Percentiles rank a stretch among this genome's conserved stretches.
Evolutionary conservation across 2,329 filamentous ascomycete genomes (phyloP).

Genomic region (Akanthomyces dipterigenus): DNA sequence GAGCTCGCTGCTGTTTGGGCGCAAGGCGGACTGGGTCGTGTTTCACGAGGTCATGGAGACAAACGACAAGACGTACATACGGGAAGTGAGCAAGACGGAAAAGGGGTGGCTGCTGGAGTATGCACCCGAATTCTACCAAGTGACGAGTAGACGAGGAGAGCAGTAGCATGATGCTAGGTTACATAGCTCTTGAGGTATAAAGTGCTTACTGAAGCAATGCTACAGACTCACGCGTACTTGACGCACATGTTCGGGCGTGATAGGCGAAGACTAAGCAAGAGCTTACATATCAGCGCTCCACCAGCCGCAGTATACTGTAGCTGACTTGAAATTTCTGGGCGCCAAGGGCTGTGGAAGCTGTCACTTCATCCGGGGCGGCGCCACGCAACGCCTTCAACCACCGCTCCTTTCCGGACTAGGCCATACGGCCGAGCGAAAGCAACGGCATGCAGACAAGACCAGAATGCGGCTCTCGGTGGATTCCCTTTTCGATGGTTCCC

Average conservation of each 20-base stretch:
- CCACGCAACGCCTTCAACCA: background rate
- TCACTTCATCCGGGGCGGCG: background rate
- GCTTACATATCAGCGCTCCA: no score
- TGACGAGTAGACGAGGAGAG: slow-evolving; percentile 28
- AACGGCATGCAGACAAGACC: background rate
- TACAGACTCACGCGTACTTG: no score
- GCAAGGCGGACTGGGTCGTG: slow-evolving; percentile 93
- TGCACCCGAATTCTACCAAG: slow-evolving; percentile 73
- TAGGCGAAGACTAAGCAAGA: no score
- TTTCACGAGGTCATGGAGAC: slow-evolving; percentile 94
- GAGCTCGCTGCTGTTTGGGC: slow-evolving; percentile 89
- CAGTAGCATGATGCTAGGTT: slow-evolving; percentile 8
- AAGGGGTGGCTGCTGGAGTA: slow-evolving; percentile 90
- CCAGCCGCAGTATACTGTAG: no score
- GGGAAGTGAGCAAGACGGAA: slow-evolving; percentile 88
- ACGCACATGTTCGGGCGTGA: no score
- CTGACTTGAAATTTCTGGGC: no score
- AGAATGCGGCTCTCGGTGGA: background rate
- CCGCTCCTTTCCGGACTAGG: background rate
- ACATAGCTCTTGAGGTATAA: no score
- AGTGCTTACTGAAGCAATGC: no score
- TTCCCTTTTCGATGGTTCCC: background rate
- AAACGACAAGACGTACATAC: slow-evolving; percentile 78
- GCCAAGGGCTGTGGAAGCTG: slow-evolving; percentile 6
- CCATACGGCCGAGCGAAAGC: background rate